A percentile compares a stretch with the other conserved stretches of the same genome.
Evolutionary conservation across 2,329 filamentous ascomycete species (phyloP).

Genomic region (Chalaropsis ovoidea): DNA sequence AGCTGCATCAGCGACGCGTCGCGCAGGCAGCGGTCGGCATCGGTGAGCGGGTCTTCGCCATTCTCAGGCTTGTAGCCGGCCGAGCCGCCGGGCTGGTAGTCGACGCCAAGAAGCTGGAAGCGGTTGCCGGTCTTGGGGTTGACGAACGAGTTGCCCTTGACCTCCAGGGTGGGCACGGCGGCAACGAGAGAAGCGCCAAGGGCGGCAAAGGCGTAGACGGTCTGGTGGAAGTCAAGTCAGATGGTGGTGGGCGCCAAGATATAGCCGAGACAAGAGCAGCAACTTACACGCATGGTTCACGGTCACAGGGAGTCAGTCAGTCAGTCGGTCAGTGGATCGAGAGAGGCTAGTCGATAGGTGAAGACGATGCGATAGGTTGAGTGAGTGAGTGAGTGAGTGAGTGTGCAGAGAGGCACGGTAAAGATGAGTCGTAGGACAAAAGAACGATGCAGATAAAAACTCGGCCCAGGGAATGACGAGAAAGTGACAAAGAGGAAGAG

Average conservation of each 20-base stretch:
- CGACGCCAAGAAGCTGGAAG: slow-evolving; percentile 57
- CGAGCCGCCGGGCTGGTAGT: slow-evolving; percentile 59
- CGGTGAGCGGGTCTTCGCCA: slow-evolving; percentile 50
- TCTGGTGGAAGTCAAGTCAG: slow-evolving; percentile 2
- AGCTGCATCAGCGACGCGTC: slow-evolving; percentile 57
- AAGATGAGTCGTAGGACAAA: slow-evolving; percentile 5
- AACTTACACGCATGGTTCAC: slow-evolving; percentile 24
- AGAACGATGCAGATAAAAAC: slow-evolving; percentile 16
- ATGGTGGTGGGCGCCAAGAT: neutral
- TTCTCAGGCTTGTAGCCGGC: slow-evolving; percentile 48
- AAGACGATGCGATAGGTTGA: neutral
- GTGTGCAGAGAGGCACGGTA: neutral
- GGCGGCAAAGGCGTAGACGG: slow-evolving; percentile 36
- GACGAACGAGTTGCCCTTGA: slow-evolving; percentile 50
- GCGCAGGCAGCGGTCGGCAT: slow-evolving; percentile 48
- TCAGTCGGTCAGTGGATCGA: neutral
- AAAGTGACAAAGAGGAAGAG: slow-evolving; percentile 25
- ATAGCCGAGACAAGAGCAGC: neutral
- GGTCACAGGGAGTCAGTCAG: neutral
- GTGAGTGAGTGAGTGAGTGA: neutral
- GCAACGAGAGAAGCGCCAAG: slow-evolving; percentile 44
- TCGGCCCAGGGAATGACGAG: slow-evolving; percentile 25
- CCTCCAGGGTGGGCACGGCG: slow-evolving; percentile 48
- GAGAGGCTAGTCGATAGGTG: neutral
- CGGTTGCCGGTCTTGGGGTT: slow-evolving; percentile 48